A percentile compares a stretch with the other conserved stretches of the same genome.
Evolutionary conservation across 1,139 yeast genomes (phyloP).

Genomic region (Magnusiomyces ingens): DNA sequence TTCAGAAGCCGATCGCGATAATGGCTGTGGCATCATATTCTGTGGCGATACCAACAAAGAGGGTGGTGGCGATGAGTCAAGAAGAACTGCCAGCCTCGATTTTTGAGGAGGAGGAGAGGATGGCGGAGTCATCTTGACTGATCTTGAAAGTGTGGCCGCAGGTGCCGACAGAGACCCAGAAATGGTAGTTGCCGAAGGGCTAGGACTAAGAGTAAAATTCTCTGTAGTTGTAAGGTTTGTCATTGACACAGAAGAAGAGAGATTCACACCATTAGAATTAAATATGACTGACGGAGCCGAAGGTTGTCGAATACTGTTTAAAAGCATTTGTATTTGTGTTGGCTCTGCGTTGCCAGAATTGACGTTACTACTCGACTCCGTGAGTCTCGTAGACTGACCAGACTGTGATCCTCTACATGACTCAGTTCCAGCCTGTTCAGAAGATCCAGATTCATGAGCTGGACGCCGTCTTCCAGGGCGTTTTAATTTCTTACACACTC

Average conservation of each 20-base stretch:
- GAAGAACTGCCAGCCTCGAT: no score
- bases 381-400: no score
- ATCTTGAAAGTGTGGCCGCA: neutral
- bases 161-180: conserved; percentile 6
- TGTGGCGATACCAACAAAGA: no score
- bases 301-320: conserved; percentile 22
- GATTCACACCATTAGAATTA: neutral
- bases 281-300: conserved; percentile 15
- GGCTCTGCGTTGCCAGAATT: neutral
- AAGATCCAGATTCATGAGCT: neutral
- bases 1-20: no score
- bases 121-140: neutral
- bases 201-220: neutral
- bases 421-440: no score
- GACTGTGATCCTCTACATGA: neutral
- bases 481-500: conserved; percentile 18
- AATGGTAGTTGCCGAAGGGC: conserved; percentile 3
- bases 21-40: no score
- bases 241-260: neutral
- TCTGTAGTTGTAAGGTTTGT: neutral
- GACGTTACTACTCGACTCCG: no score
- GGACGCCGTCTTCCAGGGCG: conserved; percentile 17
- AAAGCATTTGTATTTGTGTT: conserved; percentile 17
- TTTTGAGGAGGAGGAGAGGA: neutral
- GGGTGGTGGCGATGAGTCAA: no score